Evolutionary conservation across 306 rosid species (phyloP), one percentile per base, ranked within the genome.

Genomic region (Castanea crenata): DNA sequence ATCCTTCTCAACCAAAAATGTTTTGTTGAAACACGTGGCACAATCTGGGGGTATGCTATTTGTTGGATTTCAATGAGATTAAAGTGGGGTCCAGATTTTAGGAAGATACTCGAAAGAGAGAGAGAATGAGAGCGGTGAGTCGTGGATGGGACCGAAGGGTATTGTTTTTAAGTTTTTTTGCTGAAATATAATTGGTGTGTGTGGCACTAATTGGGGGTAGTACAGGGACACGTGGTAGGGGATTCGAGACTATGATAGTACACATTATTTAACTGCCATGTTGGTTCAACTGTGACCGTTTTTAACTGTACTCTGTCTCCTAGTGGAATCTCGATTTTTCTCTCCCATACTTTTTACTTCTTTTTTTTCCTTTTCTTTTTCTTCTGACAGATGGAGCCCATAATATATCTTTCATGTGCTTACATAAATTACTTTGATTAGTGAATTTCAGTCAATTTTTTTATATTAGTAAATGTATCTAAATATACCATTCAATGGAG

Each of bases 21-120:
- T n/a, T 9, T 68, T 27, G 27, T 1, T 25, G 21, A 23, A 23
- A 29, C 32, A 20, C 68, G 84, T 71, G 78, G 84, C 63, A 35
- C 1, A 0, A 65, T 62, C 2, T 3, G 5, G 3, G 13, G 75
- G 25, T 27, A 1, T 54, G 64, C n/a, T 46, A 77, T 69, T 62
- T 54, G 82, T 27, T 7, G 32, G 12, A 16, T 46, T 73, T 4
- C 35, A 2, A 0, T 2, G 7, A 65, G 44, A 44, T 1, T 25
- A 10, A 62, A 34, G 41, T 63, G 85, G 83, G 73, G 18, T 64
- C 76, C 31, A 20, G 23, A 41, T 19, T 51, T 27, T 5, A 7
- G 71, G 65, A 78, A 32, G 29, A 61, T 52, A 11, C 73, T 69
- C 49, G 77, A 59, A 81, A 14, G 68, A 49, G 76, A n/a, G 68